Evolutionary conservation across 2,329 filamentous ascomycete species (phyloP).

Genomic region (Akanthomyces dipterigenus): DNA sequence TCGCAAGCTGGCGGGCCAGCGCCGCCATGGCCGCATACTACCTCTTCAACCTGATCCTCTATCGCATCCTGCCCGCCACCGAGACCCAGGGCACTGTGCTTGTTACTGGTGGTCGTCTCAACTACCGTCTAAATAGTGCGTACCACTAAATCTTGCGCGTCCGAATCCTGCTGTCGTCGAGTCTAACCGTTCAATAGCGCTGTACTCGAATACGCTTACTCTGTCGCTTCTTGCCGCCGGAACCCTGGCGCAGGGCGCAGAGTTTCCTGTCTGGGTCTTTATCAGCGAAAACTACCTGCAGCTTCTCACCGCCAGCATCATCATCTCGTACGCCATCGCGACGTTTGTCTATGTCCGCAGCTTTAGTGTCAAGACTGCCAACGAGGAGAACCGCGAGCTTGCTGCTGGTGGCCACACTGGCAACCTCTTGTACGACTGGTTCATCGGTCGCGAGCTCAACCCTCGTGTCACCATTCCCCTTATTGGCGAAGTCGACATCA

Average conservation of each 20-base stretch:
- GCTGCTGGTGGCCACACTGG: slow-evolving; percentile 76
- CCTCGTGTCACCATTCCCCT: slow-evolving; percentile 73
- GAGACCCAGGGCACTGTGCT: slow-evolving; percentile 66
- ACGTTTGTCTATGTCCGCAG: slow-evolving; percentile 75
- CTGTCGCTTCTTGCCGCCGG: slow-evolving; percentile 66
- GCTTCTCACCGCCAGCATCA: slow-evolving; percentile 73
- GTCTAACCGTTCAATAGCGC: slow-evolving; percentile 44
- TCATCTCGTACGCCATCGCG: slow-evolving; percentile 67
- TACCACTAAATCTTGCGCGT: background rate
- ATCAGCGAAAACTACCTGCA: slow-evolving; percentile 88
- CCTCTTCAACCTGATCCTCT: slow-evolving; percentile 64
- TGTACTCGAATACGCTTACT: slow-evolving; percentile 67
- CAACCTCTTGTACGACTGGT: slow-evolving; percentile 91
- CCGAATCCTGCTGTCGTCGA: background rate
- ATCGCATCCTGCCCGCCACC: slow-evolving; percentile 68
- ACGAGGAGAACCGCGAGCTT: slow-evolving; percentile 66
- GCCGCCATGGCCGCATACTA: slow-evolving; percentile 74
- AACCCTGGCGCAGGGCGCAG: slow-evolving; percentile 67
- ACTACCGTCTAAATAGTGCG: slow-evolving; percentile 75
- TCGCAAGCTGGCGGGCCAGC: slow-evolving; percentile 64
- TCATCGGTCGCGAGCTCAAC: slow-evolving; percentile 92
- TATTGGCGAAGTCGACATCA: slow-evolving; percentile 82
- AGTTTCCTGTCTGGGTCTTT: slow-evolving; percentile 87
- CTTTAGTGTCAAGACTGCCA: slow-evolving; percentile 73
- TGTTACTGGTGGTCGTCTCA: slow-evolving; percentile 63